Base-by-base conservation (phyloP, 305 asterid genomes). In the Fraxinus dipetala region DNA sequence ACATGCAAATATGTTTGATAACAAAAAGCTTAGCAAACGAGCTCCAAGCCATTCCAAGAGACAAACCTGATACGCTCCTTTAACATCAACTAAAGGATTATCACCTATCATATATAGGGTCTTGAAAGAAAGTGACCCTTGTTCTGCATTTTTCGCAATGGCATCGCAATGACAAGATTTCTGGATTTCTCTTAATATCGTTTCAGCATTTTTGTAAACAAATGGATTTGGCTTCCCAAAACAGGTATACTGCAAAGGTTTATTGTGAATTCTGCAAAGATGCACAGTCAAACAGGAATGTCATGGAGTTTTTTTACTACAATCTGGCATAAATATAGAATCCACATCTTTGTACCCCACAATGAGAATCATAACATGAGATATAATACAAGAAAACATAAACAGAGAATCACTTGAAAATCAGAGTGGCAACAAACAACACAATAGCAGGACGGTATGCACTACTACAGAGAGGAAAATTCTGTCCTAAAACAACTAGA, bases 161-260 rank as follows among this genome's bases (percentile, higher is more conserved):
- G 35, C 75, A 78, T 83, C 22, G 72, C 79, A 72, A 38, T 78
- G 80, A 80, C 75, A 51, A 2, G 82, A 83, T 76, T 78, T 86
- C 28, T 28, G 79, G 36, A 89, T 88, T 77, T 86, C 84, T 48
- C 86, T 85, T 54, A 92, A 85, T 48, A 86, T 83, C 34, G 81
- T 84, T 87, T 87, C 93, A 59, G 96, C 94, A 77, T 89, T 87
- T 85, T 36, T 82, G 89, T 85, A 90, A 48, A 92, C 94, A 77
- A 87, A 89, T n/a, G 93, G 93, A 80, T 91, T 88, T 81, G 95
- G 93, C 89, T 91, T 90, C 86, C 95, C 95, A 22, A 90, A 91
- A 38, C 86, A 74, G 14, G 91, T 87, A 79, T 86, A 85, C 81
- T 90, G 91, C 88, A 91, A 85, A 40, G 91, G 92, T 83, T 87